These are phyloP conservation scores for Seminavis robusta DNA, from an alignment of 108 stramenopile species.

Conservation along the genomic window DNA sequence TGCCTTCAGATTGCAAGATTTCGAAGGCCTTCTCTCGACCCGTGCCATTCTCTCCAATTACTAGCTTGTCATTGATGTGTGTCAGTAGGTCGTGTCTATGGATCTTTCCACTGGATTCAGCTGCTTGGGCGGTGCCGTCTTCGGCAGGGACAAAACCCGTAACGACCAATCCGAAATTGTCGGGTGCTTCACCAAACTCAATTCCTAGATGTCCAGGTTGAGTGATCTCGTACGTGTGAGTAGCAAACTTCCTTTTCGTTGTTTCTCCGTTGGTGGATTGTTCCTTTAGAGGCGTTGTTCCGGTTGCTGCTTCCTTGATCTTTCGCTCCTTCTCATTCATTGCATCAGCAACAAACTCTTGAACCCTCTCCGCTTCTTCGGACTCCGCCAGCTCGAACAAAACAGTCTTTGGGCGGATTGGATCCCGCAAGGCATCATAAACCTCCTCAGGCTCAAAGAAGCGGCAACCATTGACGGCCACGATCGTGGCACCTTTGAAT, in stretches of 20 bases:
- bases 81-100: constrained; percentile 56
- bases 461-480: constrained; percentile 78
- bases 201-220: constrained; percentile 67
- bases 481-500: constrained; percentile 82
- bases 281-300: constrained; percentile 1
- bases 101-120: constrained; percentile 48
- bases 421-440: constrained; percentile 79
- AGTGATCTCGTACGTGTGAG: constrained; percentile 38
- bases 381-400: constrained; percentile 65
- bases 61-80: constrained; percentile 62
- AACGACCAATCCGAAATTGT: constrained; percentile 60
- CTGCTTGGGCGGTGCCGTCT: constrained; percentile 49
- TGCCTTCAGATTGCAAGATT: constrained; percentile 49
- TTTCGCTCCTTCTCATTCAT: background rate
- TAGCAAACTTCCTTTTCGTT: constrained; percentile 20
- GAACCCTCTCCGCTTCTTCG: constrained; percentile 63
- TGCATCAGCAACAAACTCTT: constrained; percentile 44
- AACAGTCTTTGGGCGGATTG: constrained; percentile 82
- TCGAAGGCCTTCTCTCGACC: constrained; percentile 51
- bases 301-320: constrained; percentile 4
- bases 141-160: constrained; percentile 46
- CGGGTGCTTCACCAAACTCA: constrained; percentile 58
- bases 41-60: constrained; percentile 55
- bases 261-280: background rate
- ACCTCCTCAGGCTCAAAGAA: constrained; percentile 58